These are phyloP conservation scores for Pulicaria dysenterica DNA, from an alignment of 129 eudicot species.

Conservation along the genomic window DNA sequence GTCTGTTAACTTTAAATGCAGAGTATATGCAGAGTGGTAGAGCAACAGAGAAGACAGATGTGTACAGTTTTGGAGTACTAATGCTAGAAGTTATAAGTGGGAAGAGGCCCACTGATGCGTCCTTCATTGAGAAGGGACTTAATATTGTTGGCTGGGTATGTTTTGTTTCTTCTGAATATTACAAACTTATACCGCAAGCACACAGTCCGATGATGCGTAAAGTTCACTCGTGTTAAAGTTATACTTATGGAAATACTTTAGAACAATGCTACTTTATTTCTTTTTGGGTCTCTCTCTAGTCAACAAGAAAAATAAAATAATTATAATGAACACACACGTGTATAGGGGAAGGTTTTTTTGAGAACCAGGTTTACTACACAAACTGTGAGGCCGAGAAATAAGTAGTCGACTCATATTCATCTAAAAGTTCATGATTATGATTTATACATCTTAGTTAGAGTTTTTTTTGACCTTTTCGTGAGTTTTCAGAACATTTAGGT, in stretches of 20 bases:
- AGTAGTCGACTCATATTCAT: too few relatives aligned
- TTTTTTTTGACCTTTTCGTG: too few relatives aligned
- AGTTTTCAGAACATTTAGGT: too few relatives aligned
- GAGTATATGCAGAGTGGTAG: conserved; percentile 99
- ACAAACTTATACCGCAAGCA: not conserved
- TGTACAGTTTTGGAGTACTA: conserved; percentile 81
- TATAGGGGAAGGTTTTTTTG: not conserved
- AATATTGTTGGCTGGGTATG: conserved; percentile 89
- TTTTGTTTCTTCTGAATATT: conserved; percentile 15
- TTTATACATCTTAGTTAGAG: too few relatives aligned
- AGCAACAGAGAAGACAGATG: conserved; percentile 82
- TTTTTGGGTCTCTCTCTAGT: not conserved
- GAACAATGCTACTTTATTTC: not conserved
- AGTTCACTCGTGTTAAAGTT: not conserved
- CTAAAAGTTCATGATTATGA: too few relatives aligned
- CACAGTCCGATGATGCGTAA: not conserved
- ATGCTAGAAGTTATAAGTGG: conserved; percentile 78
- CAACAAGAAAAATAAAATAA: not conserved
- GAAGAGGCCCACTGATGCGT: conserved; percentile 86
- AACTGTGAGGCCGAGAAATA: too few relatives aligned
- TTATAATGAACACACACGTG: not conserved
- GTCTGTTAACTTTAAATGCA: conserved; percentile 33
- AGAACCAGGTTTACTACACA: too few relatives aligned
- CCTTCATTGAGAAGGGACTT: conserved; percentile 82
- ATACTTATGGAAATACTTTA: not conserved